Percentiles rank a stretch among this genome's conserved stretches.
Conservation (phyloP, 1,139 yeast genomes). For the Chernovozyma sophiae-reginae region DNA sequence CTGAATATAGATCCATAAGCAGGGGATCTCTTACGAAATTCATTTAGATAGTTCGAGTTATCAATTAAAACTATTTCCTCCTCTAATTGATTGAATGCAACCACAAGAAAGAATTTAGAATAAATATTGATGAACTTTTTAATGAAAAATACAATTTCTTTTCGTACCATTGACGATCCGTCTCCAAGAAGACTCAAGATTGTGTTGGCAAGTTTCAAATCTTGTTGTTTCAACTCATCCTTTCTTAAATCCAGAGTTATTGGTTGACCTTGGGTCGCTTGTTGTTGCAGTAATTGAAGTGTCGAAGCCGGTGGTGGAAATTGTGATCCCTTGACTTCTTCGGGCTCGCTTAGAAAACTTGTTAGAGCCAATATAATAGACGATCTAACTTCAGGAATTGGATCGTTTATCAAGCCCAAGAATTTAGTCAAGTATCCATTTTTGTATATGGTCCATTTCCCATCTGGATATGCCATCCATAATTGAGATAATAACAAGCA, state of each 20-base stretch:
- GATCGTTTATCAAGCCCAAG: conserved; percentile 64
- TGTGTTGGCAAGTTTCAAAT: conserved; percentile 47
- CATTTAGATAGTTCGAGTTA: conserved; percentile 55
- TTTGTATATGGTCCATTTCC: conserved; percentile 66
- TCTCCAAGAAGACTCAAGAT: conserved; percentile 59
- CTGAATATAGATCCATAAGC: conserved; percentile 86
- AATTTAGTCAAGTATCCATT: conserved; percentile 61
- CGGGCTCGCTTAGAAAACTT: conserved; percentile 54
- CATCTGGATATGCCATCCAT: conserved; percentile 71
- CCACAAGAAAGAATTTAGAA: conserved; percentile 71
- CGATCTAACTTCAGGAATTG: conserved; percentile 92
- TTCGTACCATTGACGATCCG: conserved; percentile 85
- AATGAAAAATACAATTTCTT: conserved; percentile 76
- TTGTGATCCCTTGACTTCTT: not conserved
- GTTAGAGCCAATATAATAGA: conserved; percentile 76
- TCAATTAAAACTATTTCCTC: conserved; percentile 73
- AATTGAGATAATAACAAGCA: conserved; percentile 72
- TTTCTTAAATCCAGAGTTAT: conserved; percentile 18
- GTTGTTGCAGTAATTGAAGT: conserved; percentile 15
- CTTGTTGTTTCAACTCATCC: conserved; percentile 53
- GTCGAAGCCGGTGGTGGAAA: conserved; percentile 10
- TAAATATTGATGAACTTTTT: conserved; percentile 72
- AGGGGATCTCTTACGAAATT: conserved; percentile 58
- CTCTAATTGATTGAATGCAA: conserved; percentile 82
- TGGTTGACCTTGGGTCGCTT: conserved; percentile 2